Evolutionary conservation across 202 grass and related monocot genomes (phyloP).

Genomic region (Miscanthus sacchariflorus): DNA sequence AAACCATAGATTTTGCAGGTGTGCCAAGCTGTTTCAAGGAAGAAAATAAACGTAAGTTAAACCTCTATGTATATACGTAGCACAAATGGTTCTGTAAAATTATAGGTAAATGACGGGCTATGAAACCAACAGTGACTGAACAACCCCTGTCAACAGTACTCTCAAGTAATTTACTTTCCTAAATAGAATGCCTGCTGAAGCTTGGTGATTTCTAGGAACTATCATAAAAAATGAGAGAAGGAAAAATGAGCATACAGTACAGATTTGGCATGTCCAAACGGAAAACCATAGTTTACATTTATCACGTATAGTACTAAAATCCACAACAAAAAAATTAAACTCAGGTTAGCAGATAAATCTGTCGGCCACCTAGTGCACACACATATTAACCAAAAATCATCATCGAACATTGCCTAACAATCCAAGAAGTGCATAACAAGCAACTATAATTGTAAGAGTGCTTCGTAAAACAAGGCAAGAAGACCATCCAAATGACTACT

Average conservation of each 20-base stretch:
- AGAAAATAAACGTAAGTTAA: constrained; percentile 33
- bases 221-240: neutral
- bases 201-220: neutral
- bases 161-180: constrained; percentile 8
- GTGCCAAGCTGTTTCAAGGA: constrained; percentile 72
- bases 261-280: constrained; percentile 11
- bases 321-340: neutral
- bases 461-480: constrained; percentile 1
- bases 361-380: neutral
- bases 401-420: neutral
- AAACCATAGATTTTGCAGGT: constrained; percentile 67
- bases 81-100: neutral
- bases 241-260: neutral
- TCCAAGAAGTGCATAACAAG: neutral
- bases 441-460: neutral
- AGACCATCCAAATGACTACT: neutral
- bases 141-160: constrained; percentile 9
- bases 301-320: constrained; percentile 9
- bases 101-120: constrained; percentile 5
- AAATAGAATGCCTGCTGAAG: constrained; percentile 27
- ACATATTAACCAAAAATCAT: constrained; percentile 12
- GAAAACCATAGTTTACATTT: constrained; percentile 23
- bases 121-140: constrained; percentile 8
- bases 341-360: neutral
- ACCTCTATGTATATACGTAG: constrained; percentile 24